Base-by-base conservation (phyloP, 148 eudicot genomes). In the Vaccinium corymbosum region DNA sequence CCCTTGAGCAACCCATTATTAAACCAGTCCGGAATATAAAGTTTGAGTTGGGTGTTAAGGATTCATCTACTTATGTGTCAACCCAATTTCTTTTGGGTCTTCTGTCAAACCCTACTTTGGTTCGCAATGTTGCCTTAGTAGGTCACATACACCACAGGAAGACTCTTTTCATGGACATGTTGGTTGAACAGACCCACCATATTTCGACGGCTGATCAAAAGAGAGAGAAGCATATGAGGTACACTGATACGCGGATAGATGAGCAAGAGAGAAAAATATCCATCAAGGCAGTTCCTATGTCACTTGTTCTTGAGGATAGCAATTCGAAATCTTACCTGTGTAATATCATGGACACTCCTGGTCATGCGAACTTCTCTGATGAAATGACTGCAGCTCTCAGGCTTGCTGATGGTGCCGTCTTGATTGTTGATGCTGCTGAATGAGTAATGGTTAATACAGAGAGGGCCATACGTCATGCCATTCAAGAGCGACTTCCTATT, bases 361-460 rank as follows among this genome's bases (percentile, higher is more conserved):
- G 99, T 14, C 99, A 97, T 90, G 94, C 89, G n/a, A 95, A 97
- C 84, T 97, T 97, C 84, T 97, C 99, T 0, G 99, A 97, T 84
- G 99, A 97, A 86, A 97, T 95, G 99, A 93, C 96, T 75, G 99
- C 99, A 82, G 96, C 99, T 74, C 93, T 97, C 13, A 88, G 99
- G 87, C 98, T 97, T 88, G 94, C 99, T 64, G 99, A 97, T 90
- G 99, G 99, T 66, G 99, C 98, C 53, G 99, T 97, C 38, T 83
- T 97, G 84, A 89, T 97, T 84, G 98, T 97, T 25, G 99, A 97
- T 91, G 99, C 99, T 55, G 99, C 95, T 80, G 99, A 95, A 83
- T 98, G 99, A 87, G 99, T 97, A 22, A 91, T 97, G 99, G 98
- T 91, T 35, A 94, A 97, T 85, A 97, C 99, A 9, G 99, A 97